Conservation (phyloP, 176 grass and related monocot genomes). For the Lolium multiflorum region DNA sequence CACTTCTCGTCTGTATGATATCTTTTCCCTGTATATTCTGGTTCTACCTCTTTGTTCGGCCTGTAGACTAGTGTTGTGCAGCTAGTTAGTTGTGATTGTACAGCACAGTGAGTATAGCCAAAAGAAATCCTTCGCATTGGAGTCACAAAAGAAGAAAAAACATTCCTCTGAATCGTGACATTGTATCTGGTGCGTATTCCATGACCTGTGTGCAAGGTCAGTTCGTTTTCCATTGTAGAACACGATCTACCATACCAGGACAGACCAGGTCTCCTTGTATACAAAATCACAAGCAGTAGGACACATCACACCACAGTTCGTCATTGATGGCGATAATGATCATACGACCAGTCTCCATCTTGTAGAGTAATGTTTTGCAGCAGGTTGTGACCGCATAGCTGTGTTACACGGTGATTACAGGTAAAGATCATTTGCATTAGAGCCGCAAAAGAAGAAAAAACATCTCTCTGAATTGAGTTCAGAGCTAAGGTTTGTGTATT, state of each 20-base stretch:
- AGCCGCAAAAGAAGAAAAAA: not conserved
- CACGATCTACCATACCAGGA: no score
- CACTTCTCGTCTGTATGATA: not conserved
- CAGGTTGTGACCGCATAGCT: no score
- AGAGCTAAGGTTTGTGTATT: not conserved
- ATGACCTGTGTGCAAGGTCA: no score
- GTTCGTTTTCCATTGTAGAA: no score
- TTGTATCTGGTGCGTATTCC: no score
- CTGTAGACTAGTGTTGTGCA: not conserved
- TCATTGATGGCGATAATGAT: no score
- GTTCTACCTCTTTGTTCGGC: not conserved
- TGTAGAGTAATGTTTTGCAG: no score
- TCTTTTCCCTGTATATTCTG: not conserved
- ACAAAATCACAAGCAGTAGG: no score
- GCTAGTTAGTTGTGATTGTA: not conserved
- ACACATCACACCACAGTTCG: no score
- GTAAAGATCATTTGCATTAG: not conserved
- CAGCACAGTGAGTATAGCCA: constrained; percentile 4
- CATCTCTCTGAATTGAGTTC: not conserved
- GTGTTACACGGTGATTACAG: no score
- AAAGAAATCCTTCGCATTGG: not conserved
- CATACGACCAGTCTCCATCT: no score
- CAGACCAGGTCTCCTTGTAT: no score
- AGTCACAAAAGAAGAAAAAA: not conserved
- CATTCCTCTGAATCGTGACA: not conserved